Evolutionary conservation across 2,329 filamentous ascomycete genomes (phyloP).

Genomic region (Xylaria sp.): DNA sequence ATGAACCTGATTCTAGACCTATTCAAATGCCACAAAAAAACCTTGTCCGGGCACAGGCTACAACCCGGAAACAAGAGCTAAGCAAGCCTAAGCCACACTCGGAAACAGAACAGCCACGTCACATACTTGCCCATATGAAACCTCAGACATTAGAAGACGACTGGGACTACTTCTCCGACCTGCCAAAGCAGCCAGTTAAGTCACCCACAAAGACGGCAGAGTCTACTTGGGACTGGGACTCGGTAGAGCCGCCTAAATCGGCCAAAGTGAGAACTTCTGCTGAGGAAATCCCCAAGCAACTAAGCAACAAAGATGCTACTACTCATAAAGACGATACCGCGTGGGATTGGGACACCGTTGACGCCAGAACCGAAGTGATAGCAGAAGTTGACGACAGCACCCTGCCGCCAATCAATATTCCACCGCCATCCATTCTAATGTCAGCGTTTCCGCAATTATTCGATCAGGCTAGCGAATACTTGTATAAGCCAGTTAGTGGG

Average conservation of each 20-base stretch:
- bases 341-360: slow-evolving; percentile 59
- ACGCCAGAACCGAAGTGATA: slow-evolving; percentile 38
- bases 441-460: slow-evolving; percentile 77
- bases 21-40: slow-evolving; percentile 57
- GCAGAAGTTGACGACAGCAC: slow-evolving; percentile 39
- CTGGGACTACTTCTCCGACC: slow-evolving; percentile 60
- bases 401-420: slow-evolving; percentile 81
- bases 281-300: slow-evolving; percentile 10
- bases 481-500: slow-evolving; percentile 69
- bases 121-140: slow-evolving; percentile 28
- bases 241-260: slow-evolving; percentile 28
- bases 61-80: slow-evolving; percentile 41
- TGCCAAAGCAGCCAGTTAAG: slow-evolving; percentile 39
- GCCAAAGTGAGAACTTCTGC: neutral
- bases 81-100: slow-evolving; percentile 46
- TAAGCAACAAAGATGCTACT: neutral
- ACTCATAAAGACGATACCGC: slow-evolving; percentile 28
- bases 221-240: slow-evolving; percentile 40
- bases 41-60: slow-evolving; percentile 55
- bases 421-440: slow-evolving; percentile 83
- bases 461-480: slow-evolving; percentile 63
- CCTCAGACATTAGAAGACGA: slow-evolving; percentile 46
- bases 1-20: slow-evolving; percentile 45
- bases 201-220: slow-evolving; percentile 28
- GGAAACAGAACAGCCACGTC: slow-evolving; percentile 54